phyloP scores from a whole-genome alignment of 108 stramenopile genomes.

The Asterionellopsis glacialis region DNA sequence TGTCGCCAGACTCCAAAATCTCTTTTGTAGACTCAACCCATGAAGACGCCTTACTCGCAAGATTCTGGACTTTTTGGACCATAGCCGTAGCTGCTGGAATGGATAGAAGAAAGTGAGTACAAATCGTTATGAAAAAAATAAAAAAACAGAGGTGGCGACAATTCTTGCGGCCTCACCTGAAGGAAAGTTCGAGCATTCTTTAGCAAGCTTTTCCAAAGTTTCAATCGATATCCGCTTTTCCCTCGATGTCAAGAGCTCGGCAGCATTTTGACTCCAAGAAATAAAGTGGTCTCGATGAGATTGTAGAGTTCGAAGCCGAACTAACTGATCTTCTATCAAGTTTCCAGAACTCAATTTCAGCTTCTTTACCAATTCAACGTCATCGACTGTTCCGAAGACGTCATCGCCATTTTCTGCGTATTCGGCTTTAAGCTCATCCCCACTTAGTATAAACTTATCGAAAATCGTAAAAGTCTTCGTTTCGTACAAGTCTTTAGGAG shows the following conservation, averaged over 20 bases:
- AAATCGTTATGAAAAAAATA: no score
- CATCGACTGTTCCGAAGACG: conserved; percentile 21
- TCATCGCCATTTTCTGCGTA: conserved; percentile 7
- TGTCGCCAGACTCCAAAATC: conserved; percentile 32
- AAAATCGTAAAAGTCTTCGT: conserved; percentile 55
- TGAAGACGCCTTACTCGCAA: conserved; percentile 29
- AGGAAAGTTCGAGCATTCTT: conserved; percentile 46
- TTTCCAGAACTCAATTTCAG: conserved; percentile 42
- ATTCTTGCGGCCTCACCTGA: conserved; percentile 36
- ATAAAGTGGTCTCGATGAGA: conserved; percentile 51
- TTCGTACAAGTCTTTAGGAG: conserved; percentile 45
- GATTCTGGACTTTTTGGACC: conserved; percentile 43
- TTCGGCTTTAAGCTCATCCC: conserved; percentile 30
- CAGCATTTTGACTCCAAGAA: conserved; percentile 52
- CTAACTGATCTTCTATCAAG: conserved; percentile 51
- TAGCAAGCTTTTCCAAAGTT: conserved; percentile 41
- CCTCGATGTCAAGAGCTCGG: conserved; percentile 33
- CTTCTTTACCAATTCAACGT: conserved; percentile 17
- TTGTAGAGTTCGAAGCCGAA: conserved; percentile 38
- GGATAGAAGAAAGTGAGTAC: no score
- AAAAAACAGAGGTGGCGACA: no score
- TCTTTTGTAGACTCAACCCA: conserved; percentile 35
- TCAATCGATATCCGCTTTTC: conserved; percentile 52
- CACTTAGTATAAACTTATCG: conserved; percentile 56
- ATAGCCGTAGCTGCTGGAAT: conserved; percentile 39